Conservation (phyloP, 2,329 filamentous ascomycete species). For the Microdochium trichocladiopsis region DNA sequence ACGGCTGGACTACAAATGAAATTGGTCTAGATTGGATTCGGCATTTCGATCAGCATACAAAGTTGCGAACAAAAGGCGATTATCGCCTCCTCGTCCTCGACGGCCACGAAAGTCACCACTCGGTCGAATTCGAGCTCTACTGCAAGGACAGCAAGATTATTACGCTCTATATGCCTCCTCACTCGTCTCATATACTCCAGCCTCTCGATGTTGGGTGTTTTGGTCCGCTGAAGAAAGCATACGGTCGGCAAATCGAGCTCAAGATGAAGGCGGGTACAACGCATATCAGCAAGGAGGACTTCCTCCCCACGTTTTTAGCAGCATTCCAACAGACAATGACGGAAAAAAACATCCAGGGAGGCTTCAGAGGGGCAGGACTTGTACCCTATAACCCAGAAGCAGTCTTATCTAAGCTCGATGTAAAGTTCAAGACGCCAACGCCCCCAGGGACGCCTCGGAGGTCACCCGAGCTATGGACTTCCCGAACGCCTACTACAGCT, state of each 20-base stretch:
- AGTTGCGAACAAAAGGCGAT: too few relatives aligned
- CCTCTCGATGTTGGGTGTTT: too few relatives aligned
- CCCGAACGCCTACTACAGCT: too few relatives aligned
- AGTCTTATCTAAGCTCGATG: slow-evolving; percentile 17
- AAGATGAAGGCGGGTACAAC: too few relatives aligned
- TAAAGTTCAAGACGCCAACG: slow-evolving; percentile 5
- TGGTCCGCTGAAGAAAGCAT: too few relatives aligned
- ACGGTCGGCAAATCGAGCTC: too few relatives aligned
- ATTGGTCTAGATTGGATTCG: not conserved
- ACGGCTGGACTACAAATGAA: too few relatives aligned
- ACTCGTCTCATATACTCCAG: too few relatives aligned
- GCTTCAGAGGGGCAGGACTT: slow-evolving; percentile 18
- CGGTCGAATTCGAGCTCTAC: not conserved
- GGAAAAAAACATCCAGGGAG: too few relatives aligned
- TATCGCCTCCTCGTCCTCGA: not conserved
- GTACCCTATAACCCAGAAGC: slow-evolving; percentile 17
- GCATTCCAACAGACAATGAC: slow-evolving; percentile 7
- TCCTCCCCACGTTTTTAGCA: not conserved
- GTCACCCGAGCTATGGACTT: too few relatives aligned
- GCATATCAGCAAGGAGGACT: not conserved
- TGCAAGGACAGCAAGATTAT: too few relatives aligned
- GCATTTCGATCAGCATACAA: not conserved
- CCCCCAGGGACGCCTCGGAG: not conserved
- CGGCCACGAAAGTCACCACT: not conserved
- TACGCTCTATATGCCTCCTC: too few relatives aligned